These are phyloP conservation scores for Pseudonectria buxi DNA, from an alignment of 2,329 filamentous ascomycete species.

Conservation along the genomic window DNA sequence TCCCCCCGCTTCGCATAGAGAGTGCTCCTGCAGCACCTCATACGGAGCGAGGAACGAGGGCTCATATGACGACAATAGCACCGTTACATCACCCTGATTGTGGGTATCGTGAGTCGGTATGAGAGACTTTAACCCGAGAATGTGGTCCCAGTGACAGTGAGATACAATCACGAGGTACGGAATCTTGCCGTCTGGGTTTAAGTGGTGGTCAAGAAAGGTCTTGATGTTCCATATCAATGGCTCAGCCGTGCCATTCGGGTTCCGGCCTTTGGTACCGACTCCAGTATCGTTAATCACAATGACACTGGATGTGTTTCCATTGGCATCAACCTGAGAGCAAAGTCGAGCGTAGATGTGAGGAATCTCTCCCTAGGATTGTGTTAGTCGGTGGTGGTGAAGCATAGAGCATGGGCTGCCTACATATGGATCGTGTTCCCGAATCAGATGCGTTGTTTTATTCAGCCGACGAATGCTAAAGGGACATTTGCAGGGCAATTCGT, in stretches of 20 bases:
- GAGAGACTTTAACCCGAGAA: not conserved
- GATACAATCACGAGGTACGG: conserved; percentile 1
- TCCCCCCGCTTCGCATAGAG: not conserved
- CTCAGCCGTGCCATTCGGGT: not conserved
- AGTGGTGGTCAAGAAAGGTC: not conserved
- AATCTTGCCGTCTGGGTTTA: not conserved
- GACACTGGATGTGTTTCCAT: not conserved
- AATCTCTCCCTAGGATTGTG: not conserved
- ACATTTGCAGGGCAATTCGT: not conserved
- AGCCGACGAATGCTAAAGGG: not conserved
- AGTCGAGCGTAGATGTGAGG: conserved; percentile 1
- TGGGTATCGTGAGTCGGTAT: not conserved
- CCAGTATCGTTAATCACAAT: conserved; percentile 1
- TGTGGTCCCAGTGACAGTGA: conserved; percentile 1
- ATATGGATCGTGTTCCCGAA: conserved; percentile 2
- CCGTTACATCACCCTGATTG: not conserved
- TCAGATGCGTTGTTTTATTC: not conserved
- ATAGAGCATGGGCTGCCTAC: not conserved
- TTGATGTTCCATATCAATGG: conserved; percentile 1
- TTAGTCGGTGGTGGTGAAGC: too few relatives aligned
- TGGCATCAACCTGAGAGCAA: not conserved
- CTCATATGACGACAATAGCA: not conserved
- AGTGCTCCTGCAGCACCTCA: conserved; percentile 1
- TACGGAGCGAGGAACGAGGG: not conserved
- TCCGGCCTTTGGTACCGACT: not conserved